Evolutionary conservation across 208 protist genomes (phyloP).

Genomic region (Herpetomonas muscarum): DNA sequence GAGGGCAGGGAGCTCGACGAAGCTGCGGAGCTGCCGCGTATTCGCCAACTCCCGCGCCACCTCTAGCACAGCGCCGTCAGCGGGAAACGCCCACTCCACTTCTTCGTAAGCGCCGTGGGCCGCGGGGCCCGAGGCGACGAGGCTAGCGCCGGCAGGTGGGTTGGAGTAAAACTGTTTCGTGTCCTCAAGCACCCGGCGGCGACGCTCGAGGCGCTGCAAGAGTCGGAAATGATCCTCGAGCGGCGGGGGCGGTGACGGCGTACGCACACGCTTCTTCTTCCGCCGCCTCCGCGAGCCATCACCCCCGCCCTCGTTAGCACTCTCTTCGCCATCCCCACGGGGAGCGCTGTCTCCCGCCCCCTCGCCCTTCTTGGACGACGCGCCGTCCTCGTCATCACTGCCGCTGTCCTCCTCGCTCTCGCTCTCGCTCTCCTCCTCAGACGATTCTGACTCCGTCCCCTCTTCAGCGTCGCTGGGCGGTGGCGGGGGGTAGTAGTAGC

Average conservation of each 20-base stretch:
- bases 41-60: conserved; percentile 55
- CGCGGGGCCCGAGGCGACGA: conserved; percentile 22
- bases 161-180: conserved; percentile 13
- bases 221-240: conserved; percentile 36
- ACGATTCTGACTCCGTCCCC: no score
- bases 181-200: conserved; percentile 60
- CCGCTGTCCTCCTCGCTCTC: conserved; percentile 12
- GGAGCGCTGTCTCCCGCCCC: neutral
- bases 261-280: conserved; percentile 7
- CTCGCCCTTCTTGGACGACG: neutral
- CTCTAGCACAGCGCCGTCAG: conserved; percentile 55
- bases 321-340: neutral
- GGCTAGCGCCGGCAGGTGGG: conserved; percentile 27
- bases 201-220: conserved; percentile 30
- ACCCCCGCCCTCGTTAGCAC: neutral
- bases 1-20: conserved; percentile 14
- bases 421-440: conserved; percentile 42
- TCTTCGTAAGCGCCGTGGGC: conserved; percentile 41
- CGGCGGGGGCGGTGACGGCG: conserved; percentile 16
- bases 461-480: conserved; percentile 50
- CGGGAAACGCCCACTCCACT: conserved; percentile 59
- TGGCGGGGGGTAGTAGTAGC: conserved; percentile 55
- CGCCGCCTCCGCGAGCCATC: neutral
- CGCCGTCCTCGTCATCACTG: conserved; percentile 4
- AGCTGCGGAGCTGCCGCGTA: conserved; percentile 43